Evolutionary conservation across 2,329 filamentous ascomycete genomes (phyloP), one percentile per base, ranked within the genome.

Genomic region (Reticulascus tulasneorum): DNA sequence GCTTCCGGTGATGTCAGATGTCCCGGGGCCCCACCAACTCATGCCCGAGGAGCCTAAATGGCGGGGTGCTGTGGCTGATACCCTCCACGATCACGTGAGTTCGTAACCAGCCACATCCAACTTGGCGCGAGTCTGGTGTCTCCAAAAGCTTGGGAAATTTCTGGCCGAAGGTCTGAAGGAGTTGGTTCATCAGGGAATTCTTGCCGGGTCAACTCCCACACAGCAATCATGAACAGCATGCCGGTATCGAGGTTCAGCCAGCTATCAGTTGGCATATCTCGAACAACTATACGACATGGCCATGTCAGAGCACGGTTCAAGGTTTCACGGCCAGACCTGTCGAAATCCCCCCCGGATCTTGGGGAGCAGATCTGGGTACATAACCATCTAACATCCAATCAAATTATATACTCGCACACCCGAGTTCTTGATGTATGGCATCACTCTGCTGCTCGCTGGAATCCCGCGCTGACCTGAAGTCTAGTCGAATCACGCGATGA

Each of bases 321-420:
- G 42, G 25, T 33, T 34, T 38, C 47, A 12, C 40, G 46, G 35
- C 44, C 43, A 23, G 48, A 53, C 28, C 38, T 44, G 23, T 29
- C 49, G 16, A 49, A 38, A 39, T 42, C 23, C 35, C 53, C 60
- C 13, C 51, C 61, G 25, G 63, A 62, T 40, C 73, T 76, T 40
- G 75, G 75, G 51, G 73, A 79, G 62, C 66, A 70, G 51, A 74
- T 80, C 51, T 80, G 67, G 66, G 56, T 79, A 35, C 76, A 69
- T 51, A 58, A 61, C 49, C 67, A 79, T 55, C 59, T 75, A 35
- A 51, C 63, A 36, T 59, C 66, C 12, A 64, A 74, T 29, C 63
- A 75, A 53, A 63, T 75, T 31, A 61, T 78, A 37, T 78, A 76
- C 55, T 74, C 70, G 32, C 68, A 69, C 49, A 55, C 56, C 16